Percentiles rank a stretch among this genome's conserved stretches.
Evolutionary conservation across 305 asterid genomes (phyloP).

Genomic region (Fraxinus latifolia): DNA sequence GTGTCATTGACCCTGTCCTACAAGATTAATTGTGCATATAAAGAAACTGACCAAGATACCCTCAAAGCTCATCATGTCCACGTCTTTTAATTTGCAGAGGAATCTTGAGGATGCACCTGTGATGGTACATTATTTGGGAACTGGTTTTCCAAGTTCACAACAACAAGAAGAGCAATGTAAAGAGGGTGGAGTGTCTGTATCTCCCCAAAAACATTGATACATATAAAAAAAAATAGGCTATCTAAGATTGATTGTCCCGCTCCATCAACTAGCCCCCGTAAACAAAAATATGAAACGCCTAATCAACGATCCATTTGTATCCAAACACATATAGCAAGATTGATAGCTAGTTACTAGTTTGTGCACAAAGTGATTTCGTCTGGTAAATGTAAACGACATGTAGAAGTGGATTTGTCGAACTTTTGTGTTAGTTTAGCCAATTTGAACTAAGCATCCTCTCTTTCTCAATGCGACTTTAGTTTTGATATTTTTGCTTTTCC

Average conservation of each 20-base stretch:
- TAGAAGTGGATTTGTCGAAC: not conserved
- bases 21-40: not conserved
- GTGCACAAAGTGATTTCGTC: not conserved
- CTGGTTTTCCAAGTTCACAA: slow-evolving; percentile 50
- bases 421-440: not conserved
- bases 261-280: not conserved
- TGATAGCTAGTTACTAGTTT: not conserved
- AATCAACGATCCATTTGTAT: not conserved
- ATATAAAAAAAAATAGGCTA: slow-evolving; percentile 43
- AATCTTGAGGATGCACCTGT: slow-evolving; percentile 79
- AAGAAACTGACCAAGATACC: slow-evolving; percentile 43
- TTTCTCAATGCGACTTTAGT: not conserved
- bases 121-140: slow-evolving; percentile 61
- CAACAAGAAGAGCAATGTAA: slow-evolving; percentile 77
- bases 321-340: not conserved
- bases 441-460: not conserved
- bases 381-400: not conserved
- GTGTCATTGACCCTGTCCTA: too few species aligned
- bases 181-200: slow-evolving; percentile 55
- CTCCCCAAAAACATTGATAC: slow-evolving; percentile 32
- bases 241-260: slow-evolving; percentile 23
- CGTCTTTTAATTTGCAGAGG: slow-evolving; percentile 54
- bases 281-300: not conserved
- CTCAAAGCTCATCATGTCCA: slow-evolving; percentile 55
- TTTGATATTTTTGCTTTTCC: not conserved